Evolutionary conservation across 164 flowering plant genomes (phyloP).

Genomic region (Magnolia kwangsiensis): DNA sequence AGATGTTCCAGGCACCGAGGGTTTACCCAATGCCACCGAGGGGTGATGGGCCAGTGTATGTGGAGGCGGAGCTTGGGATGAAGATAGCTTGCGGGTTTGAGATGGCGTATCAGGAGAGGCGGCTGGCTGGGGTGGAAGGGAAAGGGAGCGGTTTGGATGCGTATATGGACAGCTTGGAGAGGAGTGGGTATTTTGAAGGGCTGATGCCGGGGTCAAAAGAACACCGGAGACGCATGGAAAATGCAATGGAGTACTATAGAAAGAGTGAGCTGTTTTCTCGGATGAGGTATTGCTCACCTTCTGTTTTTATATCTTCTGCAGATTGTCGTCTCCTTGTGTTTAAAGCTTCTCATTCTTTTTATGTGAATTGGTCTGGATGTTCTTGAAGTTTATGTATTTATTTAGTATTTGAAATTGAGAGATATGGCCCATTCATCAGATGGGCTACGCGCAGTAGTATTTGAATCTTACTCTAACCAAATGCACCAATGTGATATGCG

Average conservation of each 20-base stretch:
- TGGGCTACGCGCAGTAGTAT: too few relatives aligned
- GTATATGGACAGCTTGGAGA: conserved; percentile 64
- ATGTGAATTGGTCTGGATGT: too few relatives aligned
- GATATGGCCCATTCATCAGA: too few relatives aligned
- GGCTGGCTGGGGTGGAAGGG: conserved; percentile 54
- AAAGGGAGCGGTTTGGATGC: conserved; percentile 76
- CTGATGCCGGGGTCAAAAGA: conserved; percentile 86
- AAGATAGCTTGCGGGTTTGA: conserved; percentile 96
- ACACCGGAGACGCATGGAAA: conserved; percentile 69
- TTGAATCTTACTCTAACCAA: too few relatives aligned
- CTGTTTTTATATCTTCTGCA: too few relatives aligned
- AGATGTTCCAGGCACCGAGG: conserved; percentile 83
- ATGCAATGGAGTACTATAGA: conserved; percentile 65
- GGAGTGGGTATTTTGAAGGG: conserved; percentile 72
- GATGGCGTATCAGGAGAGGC: conserved; percentile 82
- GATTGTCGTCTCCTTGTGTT: too few relatives aligned
- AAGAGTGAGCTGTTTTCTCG: conserved; percentile 47
- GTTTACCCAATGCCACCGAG: conserved; percentile 66
- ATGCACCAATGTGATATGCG: too few relatives aligned
- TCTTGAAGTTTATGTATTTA: too few relatives aligned
- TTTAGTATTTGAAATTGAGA: too few relatives aligned
- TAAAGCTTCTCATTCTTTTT: too few relatives aligned
- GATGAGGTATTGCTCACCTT: conserved; percentile 48
- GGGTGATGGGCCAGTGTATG: conserved; percentile 38
- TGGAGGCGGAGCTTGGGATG: conserved; percentile 90